Evolutionary conservation across 2,329 filamentous ascomycete species (phyloP), one percentile per base, ranked within the genome.

Genomic region (Fusarium sp.): DNA sequence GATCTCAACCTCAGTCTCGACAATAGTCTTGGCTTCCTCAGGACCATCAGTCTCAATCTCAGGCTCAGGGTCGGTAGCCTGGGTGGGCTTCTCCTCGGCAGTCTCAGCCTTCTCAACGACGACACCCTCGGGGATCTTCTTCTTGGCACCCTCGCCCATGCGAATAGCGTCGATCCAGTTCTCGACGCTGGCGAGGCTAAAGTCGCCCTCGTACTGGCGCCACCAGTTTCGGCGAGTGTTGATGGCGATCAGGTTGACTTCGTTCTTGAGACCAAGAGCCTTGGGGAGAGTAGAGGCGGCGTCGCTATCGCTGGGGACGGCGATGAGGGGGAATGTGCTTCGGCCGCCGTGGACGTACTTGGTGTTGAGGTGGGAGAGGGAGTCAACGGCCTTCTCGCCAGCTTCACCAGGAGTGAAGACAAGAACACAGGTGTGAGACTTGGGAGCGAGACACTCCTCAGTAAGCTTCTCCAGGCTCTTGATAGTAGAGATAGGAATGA

Each of bases 121-220:
- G 41, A 92, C 73, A 3, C 84, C 86, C 59, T 87, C 85, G 0
- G 92, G 91, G 40, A 96, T 77, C 80, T 90, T 92, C 73, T 89
- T 85, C 84, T 95, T 97, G 60, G 86, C 81, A 4, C 93, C 91
- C 76, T 98, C 95, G 51, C 94, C 93, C 84, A 99, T 86, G 36
- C 93, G 90, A 65, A 98, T 93, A n/a, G 88, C 85, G 74, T 99
- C 96, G 60, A 99, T 88, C 93, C 95, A 99, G 64, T 83, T 82
- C 80, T 97, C 93, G 29, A 99, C 82, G 25, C 85, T 86, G 53
- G 86, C 82, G 23, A 84, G 75, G 54, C 86, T 87, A 42, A 88
- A 89, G 41, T 86, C 81, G 4, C 85, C 88, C 46, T 87, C 81
- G 77, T 92, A 96, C 58, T 86, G 87, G 73, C 91, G 90, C 87